Conservation (phyloP, 2,329 filamentous ascomycete species). For the Penicillium sp. region DNA sequence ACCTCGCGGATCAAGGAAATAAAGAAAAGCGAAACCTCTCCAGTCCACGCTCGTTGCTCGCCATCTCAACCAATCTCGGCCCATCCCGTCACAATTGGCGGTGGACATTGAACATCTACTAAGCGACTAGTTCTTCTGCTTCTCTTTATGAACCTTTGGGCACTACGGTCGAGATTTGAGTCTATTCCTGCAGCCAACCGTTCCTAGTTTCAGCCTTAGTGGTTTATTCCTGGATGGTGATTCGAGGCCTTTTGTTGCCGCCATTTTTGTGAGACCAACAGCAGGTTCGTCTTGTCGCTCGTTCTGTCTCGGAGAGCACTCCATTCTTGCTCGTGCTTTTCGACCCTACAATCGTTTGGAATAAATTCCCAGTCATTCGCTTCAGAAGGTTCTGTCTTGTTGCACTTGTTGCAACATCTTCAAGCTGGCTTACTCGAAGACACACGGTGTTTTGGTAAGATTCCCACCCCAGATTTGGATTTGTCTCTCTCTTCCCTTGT, state of each 20-base stretch:
- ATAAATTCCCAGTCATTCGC: constrained; percentile 42
- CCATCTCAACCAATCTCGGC: constrained; percentile 9
- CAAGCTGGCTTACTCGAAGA: constrained; percentile 44
- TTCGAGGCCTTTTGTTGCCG: constrained; percentile 27
- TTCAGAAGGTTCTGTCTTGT: constrained; percentile 35
- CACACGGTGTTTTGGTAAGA: constrained; percentile 40
- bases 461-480: constrained; percentile 4
- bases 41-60: constrained; percentile 17
- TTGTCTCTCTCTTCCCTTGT: constrained; percentile 22
- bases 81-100: constrained; percentile 7
- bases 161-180: constrained; percentile 20
- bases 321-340: constrained; percentile 24
- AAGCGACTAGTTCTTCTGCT: constrained; percentile 12
- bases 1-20: constrained; percentile 9
- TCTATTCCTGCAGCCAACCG: constrained; percentile 27
- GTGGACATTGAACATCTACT: constrained; percentile 7
- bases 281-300: constrained; percentile 34
- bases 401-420: constrained; percentile 41
- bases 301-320: constrained; percentile 38
- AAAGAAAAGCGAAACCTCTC: constrained; percentile 22
- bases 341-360: constrained; percentile 32
- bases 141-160: constrained; percentile 18
- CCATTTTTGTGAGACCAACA: constrained; percentile 28
- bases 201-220: constrained; percentile 23
- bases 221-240: constrained; percentile 27